Evolutionary conservation across 768 basidiomycete genomes (phyloP), one percentile per base, ranked within the genome.

Genomic region (Amanita molliuscula): DNA sequence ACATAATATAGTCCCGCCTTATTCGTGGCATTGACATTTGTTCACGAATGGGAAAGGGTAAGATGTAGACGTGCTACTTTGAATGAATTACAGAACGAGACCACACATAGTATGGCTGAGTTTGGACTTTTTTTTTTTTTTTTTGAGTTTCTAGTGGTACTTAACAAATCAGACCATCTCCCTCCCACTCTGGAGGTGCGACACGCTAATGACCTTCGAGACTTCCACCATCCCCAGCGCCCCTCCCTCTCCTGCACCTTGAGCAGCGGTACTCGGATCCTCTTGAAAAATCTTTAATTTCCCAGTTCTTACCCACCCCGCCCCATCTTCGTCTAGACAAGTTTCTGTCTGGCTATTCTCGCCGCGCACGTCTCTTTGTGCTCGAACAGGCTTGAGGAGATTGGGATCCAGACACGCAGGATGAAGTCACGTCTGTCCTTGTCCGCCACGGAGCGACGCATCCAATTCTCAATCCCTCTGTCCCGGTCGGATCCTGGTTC

Each of bases 391-490:
- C 38, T 48, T 11, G 13, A 9, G 13, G 29, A 29, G 7, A 48
- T 28, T 38, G 48, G 48, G 5, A 48, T 38, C 48, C 38, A 48
- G 5, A 38, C 48, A 1, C 38, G 48, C 7, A 48, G 36, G 4
- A 26, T 9, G 36, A 48, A 48, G 8, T 38, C 48, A n/a, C 48
- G 48, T 31, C 31, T 31, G 11, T 13, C 31, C 0, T 13, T 37
- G 1, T 15, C 21, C 4, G 18, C 10, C 47, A 20, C 10, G 36
- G 16, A 3, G 7, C 11, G 4, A 4, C 31, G 31, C 13, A 13
- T 31, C 31, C n/a, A n/a, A n/a, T 2, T 13, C 31, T n/a, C n/a
- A n/a, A n/a, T 31, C 31, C 3, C 11, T 31, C 31, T 13, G 13
- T 31, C 31, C 13, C 31, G 31, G 11, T 31, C 4, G 31, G 9